phyloP scores from a whole-genome alignment of 805 yeast species.

The Tetrapisispora phaffii region DNA sequence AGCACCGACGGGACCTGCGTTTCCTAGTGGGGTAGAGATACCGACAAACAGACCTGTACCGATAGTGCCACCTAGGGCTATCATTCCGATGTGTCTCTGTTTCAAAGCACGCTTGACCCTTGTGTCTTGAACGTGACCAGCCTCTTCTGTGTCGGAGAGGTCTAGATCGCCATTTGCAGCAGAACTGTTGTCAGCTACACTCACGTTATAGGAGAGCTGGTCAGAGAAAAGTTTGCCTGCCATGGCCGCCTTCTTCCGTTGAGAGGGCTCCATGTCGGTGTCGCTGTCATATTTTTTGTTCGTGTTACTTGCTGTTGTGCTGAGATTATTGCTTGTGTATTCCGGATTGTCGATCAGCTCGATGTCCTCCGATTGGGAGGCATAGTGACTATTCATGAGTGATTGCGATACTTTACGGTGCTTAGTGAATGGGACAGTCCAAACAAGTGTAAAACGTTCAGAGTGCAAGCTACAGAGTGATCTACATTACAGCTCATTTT shows the following conservation, averaged over 20 bases:
- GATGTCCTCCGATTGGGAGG: slow-evolving; percentile 1
- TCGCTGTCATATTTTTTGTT: slow-evolving; percentile 1
- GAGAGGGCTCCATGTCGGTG: slow-evolving; percentile 1
- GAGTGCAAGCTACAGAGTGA: too few relatives aligned
- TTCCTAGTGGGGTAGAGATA: slow-evolving; percentile 42
- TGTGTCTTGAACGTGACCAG: slow-evolving; percentile 26
- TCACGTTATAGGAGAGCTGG: background rate
- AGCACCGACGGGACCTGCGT: slow-evolving; percentile 58
- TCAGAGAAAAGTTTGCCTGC: background rate
- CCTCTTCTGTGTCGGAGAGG: slow-evolving; percentile 22
- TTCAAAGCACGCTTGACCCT: slow-evolving; percentile 49
- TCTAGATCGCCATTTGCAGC: slow-evolving; percentile 4
- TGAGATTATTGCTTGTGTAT: background rate
- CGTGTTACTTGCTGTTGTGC: background rate
- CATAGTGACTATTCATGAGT: background rate
- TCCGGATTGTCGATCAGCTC: slow-evolving; percentile 1
- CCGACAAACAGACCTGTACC: slow-evolving; percentile 65
- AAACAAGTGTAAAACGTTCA: too few relatives aligned
- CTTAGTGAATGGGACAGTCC: too few relatives aligned
- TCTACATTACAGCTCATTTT: too few relatives aligned
- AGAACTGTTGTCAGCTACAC: background rate
- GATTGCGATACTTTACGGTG: too few relatives aligned
- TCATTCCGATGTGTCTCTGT: slow-evolving; percentile 59
- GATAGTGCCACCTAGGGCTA: slow-evolving; percentile 65
- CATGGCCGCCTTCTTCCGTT: background rate